Evolutionary conservation across 768 basidiomycete species (phyloP), one percentile per base, ranked within the genome.

Genomic region (Omphalotus guepiniiformis): DNA sequence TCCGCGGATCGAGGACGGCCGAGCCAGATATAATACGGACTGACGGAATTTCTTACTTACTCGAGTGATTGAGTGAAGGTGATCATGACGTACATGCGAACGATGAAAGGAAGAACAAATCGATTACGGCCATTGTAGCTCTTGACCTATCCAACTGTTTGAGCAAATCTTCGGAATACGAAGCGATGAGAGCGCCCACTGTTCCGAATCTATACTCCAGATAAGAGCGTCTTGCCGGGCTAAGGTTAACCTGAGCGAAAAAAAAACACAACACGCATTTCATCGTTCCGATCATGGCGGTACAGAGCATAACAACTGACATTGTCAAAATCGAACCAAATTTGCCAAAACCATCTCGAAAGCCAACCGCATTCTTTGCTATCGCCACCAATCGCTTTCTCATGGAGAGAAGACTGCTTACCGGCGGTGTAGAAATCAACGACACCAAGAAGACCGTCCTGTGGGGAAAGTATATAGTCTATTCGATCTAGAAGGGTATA

Each of bases 161-260:
- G n/a, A n/a, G n/a, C n/a, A 35, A 30, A 18, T 3, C 32, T 49
- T 18, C 21, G 21, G 25, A 18, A 4, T 12, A 28, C 19, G 42
- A 25, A 13, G 46, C 43, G 55, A n/a, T n/a, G 11, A 19, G 9
- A 12, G 18, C 16, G 66, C 71, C 42, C 37, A 83, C 78, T 22
- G 86, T 88, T 32, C 85, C 85, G 63, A 88, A 88, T 48, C 78
- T 79, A 63, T 88, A 85, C 61, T 90, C 87, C 27, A 89, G 72
- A 61, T 88, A 89, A 43, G 83, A 79, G 16, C 84, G 72, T 27
- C 85, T 66, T 22, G 78, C 76, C 6, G 80, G 78, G 19, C 74
- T 73, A 7, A 79, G 62, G 13, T 72, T 76, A 28, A 81, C 63
- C 67, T 70, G 26, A 25, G 15, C 32, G 21, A 26, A 39, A 23